A percentile compares a stretch with the other conserved stretches of the same genome.
These are phyloP conservation scores for Bolboschoenoplectus hybrid DNA, from an alignment of 202 grass and related monocot genomes.

Conservation along the genomic window DNA sequence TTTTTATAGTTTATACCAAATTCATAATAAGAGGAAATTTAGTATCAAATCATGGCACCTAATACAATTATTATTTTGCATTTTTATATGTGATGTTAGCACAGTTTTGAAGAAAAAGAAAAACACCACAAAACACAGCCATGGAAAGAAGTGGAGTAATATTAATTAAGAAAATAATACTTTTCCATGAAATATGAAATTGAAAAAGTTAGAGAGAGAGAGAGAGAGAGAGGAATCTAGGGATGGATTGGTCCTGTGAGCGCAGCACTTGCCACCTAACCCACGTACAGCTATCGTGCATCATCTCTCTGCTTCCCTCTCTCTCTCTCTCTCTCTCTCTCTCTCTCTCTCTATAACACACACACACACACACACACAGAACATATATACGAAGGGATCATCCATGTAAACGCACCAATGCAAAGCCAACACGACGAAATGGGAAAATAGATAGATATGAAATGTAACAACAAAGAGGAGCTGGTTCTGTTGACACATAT, in stretches of 20 bases:
- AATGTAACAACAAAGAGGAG: conserved; percentile 33
- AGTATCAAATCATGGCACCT: background rate
- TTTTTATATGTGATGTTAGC: background rate
- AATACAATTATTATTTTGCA: background rate
- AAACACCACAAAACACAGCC: background rate
- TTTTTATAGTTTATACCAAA: background rate
- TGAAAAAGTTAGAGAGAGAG: background rate
- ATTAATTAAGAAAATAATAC: background rate
- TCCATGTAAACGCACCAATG: background rate
- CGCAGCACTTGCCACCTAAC: conserved; percentile 53
- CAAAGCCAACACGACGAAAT: background rate
- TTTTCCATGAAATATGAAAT: conserved; percentile 25
- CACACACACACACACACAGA: background rate
- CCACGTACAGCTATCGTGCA: conserved; percentile 51
- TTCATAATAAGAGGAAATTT: background rate
- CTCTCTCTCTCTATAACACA: background rate
- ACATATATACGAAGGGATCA: background rate
- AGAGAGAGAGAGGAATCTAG: conserved; percentile 45
- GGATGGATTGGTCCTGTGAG: conserved; percentile 47
- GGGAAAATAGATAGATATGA: conserved; percentile 13
- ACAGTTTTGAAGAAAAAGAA: background rate
- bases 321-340: conserved; percentile 25
- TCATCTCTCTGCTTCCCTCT: conserved; percentile 29
- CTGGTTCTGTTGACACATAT: conserved; percentile 16
- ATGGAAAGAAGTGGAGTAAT: conserved; percentile 11